Base-by-base conservation (phyloP, 2,329 filamentous ascomycete species). In the Paecilomyces sp. region DNA sequence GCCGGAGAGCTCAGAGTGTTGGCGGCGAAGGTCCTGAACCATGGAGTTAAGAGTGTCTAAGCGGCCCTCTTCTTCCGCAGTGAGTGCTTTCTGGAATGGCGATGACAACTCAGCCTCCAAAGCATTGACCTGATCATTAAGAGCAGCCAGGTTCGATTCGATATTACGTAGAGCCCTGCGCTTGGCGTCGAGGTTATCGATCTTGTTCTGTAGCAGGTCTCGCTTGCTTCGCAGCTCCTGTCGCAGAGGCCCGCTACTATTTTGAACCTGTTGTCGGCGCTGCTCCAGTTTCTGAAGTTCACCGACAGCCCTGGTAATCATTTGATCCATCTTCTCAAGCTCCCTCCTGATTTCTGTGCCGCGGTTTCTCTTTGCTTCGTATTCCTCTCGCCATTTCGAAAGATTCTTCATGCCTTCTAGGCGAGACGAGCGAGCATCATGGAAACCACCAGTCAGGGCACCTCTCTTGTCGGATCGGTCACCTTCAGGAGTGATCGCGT, bases 401-500 rank as follows among this genome's bases (percentile, higher is more conserved):
- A 93, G 85, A 4, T 85, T 82, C 61, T 88, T 88, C 31, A 96
- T 88, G 30, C 89, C 91, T 67, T 93, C 88, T n/a, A 97, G 81
- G 24, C 93, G 88, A 1, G 93, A 97, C 65, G 88, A 88, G 34
- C 89, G 85, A 11, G 89, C 85, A 70, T 99, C 94, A 63, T 96
- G 89, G 71, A 89, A 99, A 67, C 94, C 94, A 80, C 94, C 94
- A 55, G 92, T 97, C 79, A 99, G 86, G 13, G 92, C 93, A 75
- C 94, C 94, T 67, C 93, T 89, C 78, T 95, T 96, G 77, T 97
- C 95, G 1, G 92, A 92, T 33, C 91, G 91, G 74, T 97, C 93
- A 74, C 94, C 94, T 60, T 97, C 92, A 3, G 91, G 89, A 0
- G 94, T 99, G 65, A 99, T 96, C 34, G 91, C 92, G 67, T 92